Base-by-base conservation (phyloP, 345 rosid species). In the Carallia pectinifolia region DNA sequence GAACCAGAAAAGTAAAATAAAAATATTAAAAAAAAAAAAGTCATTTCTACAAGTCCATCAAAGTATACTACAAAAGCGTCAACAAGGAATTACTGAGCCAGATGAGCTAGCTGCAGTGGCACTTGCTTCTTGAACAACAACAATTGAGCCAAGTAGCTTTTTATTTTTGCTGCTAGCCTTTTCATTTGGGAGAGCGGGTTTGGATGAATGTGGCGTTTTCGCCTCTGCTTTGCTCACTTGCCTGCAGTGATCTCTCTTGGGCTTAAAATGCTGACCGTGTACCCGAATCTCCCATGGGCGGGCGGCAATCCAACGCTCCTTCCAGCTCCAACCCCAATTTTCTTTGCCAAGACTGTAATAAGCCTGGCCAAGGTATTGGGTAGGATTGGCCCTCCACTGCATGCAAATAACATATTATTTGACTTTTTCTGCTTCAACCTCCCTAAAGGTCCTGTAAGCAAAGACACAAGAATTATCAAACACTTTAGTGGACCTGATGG, bases 271-370 rank as follows among this genome's bases (percentile, higher is more conserved):
- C 39, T 76, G 74, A 63, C 77, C 54, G 30, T 85, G 83, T 66
- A 78, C 62, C 56, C 94, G 82, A n/a, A 87, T 74, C 77, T 91
- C 97, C 96, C 94, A 91, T 2, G 96, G 97, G 58, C 89, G 80
- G 36, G 96, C 96, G 0, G 92, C 85, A 2, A 91, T 72, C 96
- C 97, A 89, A 31, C 91, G 88, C 75, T 89, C 94, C 72, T 80
- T 82, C 98, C 97, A 89, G 80, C 94, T 93, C 94, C 96, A 91
- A 33, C 91, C 96, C 98, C 91, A 91, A 54, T 77, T 83, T 64
- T 88, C 90, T 76, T 85, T 86, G 50, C 86, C 87, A 4, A 88
- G 76, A 64, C 79, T 85, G 72, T 82, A 91, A 44, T 89, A 85
- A 66, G 95, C 85, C 69, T 88, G 97, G 29, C 97, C 94, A 6